phyloP scores from a whole-genome alignment of 805 yeast genomes.

The Nematodospora valgi region DNA sequence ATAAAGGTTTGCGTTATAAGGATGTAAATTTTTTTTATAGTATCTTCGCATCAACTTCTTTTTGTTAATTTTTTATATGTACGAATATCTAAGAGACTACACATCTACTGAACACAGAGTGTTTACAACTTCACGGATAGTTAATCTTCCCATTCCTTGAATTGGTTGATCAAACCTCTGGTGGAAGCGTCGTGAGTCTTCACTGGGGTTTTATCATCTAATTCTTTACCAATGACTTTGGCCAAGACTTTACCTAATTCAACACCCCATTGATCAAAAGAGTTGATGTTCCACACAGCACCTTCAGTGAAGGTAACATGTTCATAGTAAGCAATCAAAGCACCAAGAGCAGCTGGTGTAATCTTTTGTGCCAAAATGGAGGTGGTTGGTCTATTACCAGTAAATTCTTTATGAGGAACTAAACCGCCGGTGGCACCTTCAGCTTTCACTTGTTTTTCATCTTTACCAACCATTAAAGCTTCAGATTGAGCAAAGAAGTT shows the following conservation, averaged over 20 bases:
- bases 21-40: neutral
- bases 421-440: conserved; percentile 87
- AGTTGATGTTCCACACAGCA: conserved; percentile 99
- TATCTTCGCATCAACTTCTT: conserved; percentile 3
- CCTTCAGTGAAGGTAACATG: conserved; percentile 97
- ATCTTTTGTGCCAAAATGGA: conserved; percentile 93
- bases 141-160: conserved; percentile 69
- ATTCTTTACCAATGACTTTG: conserved; percentile 89
- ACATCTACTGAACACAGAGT: neutral
- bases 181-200: conserved; percentile 86
- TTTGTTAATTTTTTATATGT: conserved; percentile 5
- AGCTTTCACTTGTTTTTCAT: conserved; percentile 72
- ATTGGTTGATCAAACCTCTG: conserved; percentile 89
- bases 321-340: conserved; percentile 97
- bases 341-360: conserved; percentile 95
- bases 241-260: conserved; percentile 98
- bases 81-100: neutral
- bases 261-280: conserved; percentile 99
- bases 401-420: conserved; percentile 93
- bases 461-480: conserved; percentile 95
- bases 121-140: conserved; percentile 5
- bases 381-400: conserved; percentile 99
- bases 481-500: conserved; percentile 98
- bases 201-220: conserved; percentile 58
- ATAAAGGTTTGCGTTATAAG: neutral